Evolutionary conservation across 768 basidiomycete genomes (phyloP), one percentile per base, ranked within the genome.

Genomic region (Suillus weaverae): DNA sequence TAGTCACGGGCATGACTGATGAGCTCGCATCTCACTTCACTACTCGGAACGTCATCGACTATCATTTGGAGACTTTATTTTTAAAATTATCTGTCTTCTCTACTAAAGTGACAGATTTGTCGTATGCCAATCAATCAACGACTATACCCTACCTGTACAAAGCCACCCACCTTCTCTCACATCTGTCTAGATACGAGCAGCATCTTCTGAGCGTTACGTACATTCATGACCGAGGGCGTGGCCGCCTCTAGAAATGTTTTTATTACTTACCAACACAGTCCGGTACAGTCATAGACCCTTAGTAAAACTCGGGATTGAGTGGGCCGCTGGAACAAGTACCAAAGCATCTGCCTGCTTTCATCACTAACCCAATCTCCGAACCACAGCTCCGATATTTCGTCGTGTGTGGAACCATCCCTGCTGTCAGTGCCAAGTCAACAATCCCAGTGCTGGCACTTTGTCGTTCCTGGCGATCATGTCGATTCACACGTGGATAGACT

Each of bases 381-480:
- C 14, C 13, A 38, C 22, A 4, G 36, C 55, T 57, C 22, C 55
- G 22, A 38, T 48, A 36, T 22, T 36, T 20, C 18, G 10, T 35
- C 20, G 35, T 36, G 50, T 32, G 51, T 53, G 48, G 26, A 51
- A 51, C 14, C 2, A 5, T 35, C 6, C 53, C 5, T 33, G 51
- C 32, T 33, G 51, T 53, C 51, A 53, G 32, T 53, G 32, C 20
- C 32, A 53, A 53, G 51, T 53, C 32, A 43, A 43, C 18, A 18
- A 38, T 38, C 38, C 41, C 41, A 48, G 18, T 54, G 53, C 53
- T 54, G 53, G 53, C 53, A 54, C 53, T 54, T 35, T 54, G 56
- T 57, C 56, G 56, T 57, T 39, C 56, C 56, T 57, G 56, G 22
- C 56, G 56, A 57, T 57, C 56, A 38, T 11, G 36, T 39, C 14